Evolutionary conservation across 257 asterid genomes (phyloP).

Genomic region (Solanum chmielewskii): DNA sequence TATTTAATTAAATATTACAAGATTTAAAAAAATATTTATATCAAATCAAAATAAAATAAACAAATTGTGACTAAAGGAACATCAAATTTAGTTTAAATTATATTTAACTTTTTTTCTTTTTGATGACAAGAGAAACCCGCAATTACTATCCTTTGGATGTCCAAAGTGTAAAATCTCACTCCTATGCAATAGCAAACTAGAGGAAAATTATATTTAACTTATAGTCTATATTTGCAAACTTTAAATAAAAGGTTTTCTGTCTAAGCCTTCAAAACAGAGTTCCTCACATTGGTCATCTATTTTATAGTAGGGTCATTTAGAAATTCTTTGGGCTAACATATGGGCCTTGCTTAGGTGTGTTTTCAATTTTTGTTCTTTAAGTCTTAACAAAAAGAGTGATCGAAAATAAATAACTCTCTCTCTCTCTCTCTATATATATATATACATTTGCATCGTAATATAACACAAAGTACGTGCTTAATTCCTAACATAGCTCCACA

Average conservation of each 20-base stretch:
- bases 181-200: no score
- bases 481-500: background rate
- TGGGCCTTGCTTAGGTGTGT: background rate
- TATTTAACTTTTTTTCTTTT: no score
- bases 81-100: background rate
- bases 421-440: no score
- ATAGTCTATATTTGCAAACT: background rate
- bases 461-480: background rate
- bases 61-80: background rate
- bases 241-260: background rate
- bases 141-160: rapidly evolving
- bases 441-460: background rate
- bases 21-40: no score
- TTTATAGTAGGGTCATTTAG: background rate
- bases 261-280: background rate
- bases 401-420: background rate
- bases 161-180: no score
- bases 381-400: background rate
- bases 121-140: no score
- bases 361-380: background rate
- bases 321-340: background rate
- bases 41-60: background rate
- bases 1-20: no score
- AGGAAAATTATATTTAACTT: no score
- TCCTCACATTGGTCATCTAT: background rate